These are phyloP conservation scores for Hansenula sp. DNA, from an alignment of 1,139 yeast species.

Conservation along the genomic window DNA sequence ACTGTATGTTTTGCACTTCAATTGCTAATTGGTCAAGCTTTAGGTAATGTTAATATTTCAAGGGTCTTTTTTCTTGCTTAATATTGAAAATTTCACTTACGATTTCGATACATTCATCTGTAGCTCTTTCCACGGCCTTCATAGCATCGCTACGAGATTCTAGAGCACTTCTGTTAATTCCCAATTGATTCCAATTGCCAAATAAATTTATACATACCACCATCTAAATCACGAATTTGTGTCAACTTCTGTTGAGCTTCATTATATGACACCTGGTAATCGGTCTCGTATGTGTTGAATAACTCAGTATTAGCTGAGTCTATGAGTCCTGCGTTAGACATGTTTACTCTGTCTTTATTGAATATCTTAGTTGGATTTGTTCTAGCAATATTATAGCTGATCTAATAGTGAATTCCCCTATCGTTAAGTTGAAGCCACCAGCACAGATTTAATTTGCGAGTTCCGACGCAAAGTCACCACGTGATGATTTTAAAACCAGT, in stretches of 20 bases:
- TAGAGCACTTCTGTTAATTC: constrained; percentile 19
- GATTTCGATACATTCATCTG: constrained; percentile 76
- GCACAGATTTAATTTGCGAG: too few species aligned
- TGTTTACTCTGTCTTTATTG: constrained; percentile 1
- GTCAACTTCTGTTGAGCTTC: constrained; percentile 67
- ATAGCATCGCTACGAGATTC: constrained; percentile 46
- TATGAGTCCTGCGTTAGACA: constrained; percentile 19
- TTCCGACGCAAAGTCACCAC: too few species aligned
- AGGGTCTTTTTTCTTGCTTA: neutral
- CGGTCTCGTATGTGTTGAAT: constrained; percentile 67
- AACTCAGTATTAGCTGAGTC: constrained; percentile 38
- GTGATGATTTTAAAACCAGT: too few species aligned
- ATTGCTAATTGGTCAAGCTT: constrained; percentile 70
- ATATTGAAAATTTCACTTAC: constrained; percentile 28
- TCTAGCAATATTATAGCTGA: too few species aligned
- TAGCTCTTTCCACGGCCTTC: constrained; percentile 59
- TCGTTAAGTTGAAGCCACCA: too few species aligned
- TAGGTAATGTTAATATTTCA: constrained; percentile 8
- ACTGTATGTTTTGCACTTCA: constrained; percentile 78
- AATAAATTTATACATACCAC: constrained; percentile 36
- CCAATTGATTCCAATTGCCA: constrained; percentile 18
- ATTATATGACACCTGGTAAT: constrained; percentile 64
- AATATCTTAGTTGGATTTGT: too few species aligned
- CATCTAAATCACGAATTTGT: constrained; percentile 47
- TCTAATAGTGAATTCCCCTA: too few species aligned